Base-by-base conservation (phyloP, 345 rosid genomes). In the Geranium brycei region DNA sequence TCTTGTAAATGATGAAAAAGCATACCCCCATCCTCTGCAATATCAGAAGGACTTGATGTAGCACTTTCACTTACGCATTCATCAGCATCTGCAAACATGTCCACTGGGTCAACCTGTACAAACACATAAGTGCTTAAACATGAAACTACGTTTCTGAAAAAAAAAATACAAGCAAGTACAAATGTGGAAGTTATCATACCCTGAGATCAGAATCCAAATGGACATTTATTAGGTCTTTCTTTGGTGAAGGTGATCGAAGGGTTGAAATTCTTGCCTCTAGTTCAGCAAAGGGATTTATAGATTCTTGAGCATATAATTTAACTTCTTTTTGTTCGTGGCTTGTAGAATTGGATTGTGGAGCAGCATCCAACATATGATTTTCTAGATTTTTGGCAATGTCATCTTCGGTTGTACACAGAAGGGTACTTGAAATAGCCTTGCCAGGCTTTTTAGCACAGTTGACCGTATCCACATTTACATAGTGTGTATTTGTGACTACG, bases 21-120 rank as follows among this genome's bases (percentile, higher is more conserved):
- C 62, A 71, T 79, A 80, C 80, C 80, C 72, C 75, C 76, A 64
- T 70, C 78, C 60, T 75, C 80, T 18, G 78, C 79, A 57, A 58
- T 64, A 74, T 78, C 84, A 68, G 85, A 87, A 75, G 80, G 68
- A 76, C 82, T 82, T 55, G 78, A 62, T 7, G 80, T 77, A 64
- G 82, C 71, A 69, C 66, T 79, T 67, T 83, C 88, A 61, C 77
- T 71, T 72, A 79, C 63, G 67, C 75, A 75, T 73, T 76, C 88
- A 72, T 78, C 78, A 64, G 70, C 75, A 69, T 80, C 79, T 62
- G 85, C 78, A 71, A 78, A 75, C 68, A 66, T 71, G 75, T 80
- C 84, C 72, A 38, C 80, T 38, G 73, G 69, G 66, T 73, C 81
- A 64, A 69, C 68, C 96, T 92, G 78, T 73, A 80, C 63, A 66